Evolutionary conservation across 1,284 basidiomycete species (phyloP).

Genomic region (Irpex sp.): DNA sequence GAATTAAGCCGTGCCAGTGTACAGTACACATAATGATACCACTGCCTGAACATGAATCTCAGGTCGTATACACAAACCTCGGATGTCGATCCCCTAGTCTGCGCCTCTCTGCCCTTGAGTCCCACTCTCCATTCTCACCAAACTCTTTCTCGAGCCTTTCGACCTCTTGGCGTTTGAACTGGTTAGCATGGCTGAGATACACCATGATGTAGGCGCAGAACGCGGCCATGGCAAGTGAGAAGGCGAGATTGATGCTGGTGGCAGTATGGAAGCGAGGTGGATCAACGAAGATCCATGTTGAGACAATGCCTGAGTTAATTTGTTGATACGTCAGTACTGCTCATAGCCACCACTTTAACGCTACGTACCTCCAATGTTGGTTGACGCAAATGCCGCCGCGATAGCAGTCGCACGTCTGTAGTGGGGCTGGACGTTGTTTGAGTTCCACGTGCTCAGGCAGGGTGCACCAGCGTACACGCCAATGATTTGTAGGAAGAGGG

Average conservation of each 20-base stretch:
- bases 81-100: background rate
- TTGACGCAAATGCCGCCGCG: background rate
- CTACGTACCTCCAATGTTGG: slow-evolving; percentile 1
- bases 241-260: background rate
- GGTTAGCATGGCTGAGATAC: background rate
- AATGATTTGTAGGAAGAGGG: slow-evolving; percentile 5
- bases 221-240: background rate
- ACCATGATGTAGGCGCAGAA: background rate
- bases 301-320: background rate
- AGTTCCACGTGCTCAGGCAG: slow-evolving; percentile 3
- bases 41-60: background rate
- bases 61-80: background rate
- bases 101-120: background rate
- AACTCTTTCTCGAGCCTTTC: background rate
- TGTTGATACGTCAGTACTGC: no score
- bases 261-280: background rate
- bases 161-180: background rate
- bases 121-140: background rate
- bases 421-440: slow-evolving; percentile 2
- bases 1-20: no score
- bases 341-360: no score
- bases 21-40: no score
- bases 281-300: background rate
- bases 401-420: background rate
- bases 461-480: background rate